phyloP scores from a whole-genome alignment of 306 rosid genomes.

The Begonia fuchsioides region DNA sequence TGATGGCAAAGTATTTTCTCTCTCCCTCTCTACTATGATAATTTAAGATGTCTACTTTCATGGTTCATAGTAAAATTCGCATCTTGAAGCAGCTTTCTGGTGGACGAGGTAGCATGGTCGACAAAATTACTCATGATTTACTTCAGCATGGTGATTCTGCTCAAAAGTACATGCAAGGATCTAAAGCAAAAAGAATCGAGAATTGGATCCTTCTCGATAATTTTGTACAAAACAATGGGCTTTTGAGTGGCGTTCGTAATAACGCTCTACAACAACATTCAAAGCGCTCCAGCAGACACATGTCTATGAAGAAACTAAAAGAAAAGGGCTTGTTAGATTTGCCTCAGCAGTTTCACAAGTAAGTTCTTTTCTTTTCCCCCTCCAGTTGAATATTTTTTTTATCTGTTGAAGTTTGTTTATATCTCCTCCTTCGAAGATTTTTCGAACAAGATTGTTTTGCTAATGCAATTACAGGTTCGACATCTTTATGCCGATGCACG shows the following conservation, averaged over 20 bases:
- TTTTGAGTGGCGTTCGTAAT: no score
- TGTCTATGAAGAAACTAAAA: conserved; percentile 71
- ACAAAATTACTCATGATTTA: conserved; percentile 40
- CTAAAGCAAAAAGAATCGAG: conserved; percentile 47
- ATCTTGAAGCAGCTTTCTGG: conserved; percentile 31
- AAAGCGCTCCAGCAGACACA: no score
- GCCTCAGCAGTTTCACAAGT: conserved; percentile 45
- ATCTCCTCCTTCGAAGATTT: neutral
- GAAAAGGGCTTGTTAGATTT: conserved; percentile 45
- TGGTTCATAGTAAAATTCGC: neutral
- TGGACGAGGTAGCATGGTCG: conserved; percentile 30
- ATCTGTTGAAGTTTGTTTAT: no score
- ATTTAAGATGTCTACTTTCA: no score
- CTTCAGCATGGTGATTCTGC: conserved; percentile 56
- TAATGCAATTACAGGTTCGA: conserved; percentile 26
- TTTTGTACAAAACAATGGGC: conserved; percentile 29
- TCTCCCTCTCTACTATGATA: neutral
- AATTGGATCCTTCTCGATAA: conserved; percentile 68
- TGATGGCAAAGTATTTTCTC: conserved; percentile 28
- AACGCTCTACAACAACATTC: no score
- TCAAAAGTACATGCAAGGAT: conserved; percentile 59
- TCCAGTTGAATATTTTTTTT: neutral
- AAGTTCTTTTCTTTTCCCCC: conserved; percentile 11
- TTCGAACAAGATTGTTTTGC: conserved; percentile 3
- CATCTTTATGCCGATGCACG: conserved; percentile 65